A percentile compares a stretch with the other conserved stretches of the same genome.
phyloP scores from a whole-genome alignment of 2,329 filamentous ascomycete genomes.

The Berkeleyomyces basicola region DNA sequence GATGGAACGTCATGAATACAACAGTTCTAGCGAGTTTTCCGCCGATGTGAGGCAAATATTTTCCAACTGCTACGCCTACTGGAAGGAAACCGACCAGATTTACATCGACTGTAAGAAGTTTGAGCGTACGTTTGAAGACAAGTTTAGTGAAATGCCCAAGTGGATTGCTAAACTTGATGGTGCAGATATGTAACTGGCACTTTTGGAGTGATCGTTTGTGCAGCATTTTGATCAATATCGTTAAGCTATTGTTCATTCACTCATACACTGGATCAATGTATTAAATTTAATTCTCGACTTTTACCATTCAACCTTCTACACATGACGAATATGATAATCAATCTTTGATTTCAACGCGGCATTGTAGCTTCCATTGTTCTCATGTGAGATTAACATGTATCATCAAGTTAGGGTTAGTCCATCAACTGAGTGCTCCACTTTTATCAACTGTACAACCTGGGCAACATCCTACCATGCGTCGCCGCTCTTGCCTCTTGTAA shows the following conservation, averaged over 20 bases:
- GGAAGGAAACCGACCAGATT: conserved; percentile 38
- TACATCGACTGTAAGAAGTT: conserved; percentile 39
- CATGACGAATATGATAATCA: no score
- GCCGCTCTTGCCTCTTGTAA: background rate
- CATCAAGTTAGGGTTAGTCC: background rate
- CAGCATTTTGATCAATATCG: no score
- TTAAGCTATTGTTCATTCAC: no score
- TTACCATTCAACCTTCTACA: no score
- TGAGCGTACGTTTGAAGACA: conserved; percentile 41
- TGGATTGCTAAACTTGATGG: conserved; percentile 37
- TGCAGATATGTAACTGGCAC: conserved; percentile 1
- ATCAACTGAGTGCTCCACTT: background rate
- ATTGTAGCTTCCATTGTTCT: no score
- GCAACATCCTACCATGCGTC: background rate
- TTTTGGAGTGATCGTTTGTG: no score
- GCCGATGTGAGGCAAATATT: conserved; percentile 46
- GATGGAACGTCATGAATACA: conserved; percentile 38
- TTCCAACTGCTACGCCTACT: conserved; percentile 47
- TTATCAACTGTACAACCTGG: background rate
- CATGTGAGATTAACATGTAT: no score
- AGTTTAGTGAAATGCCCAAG: conserved; percentile 41
- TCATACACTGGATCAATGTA: no score
- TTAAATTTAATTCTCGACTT: no score
- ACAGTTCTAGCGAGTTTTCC: conserved; percentile 35
- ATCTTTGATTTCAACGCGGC: no score